Percentiles rank a stretch among this genome's conserved stretches.
These are phyloP conservation scores for Sarocladium oryzae DNA, from an alignment of 2,329 filamentous ascomycete genomes.

Conservation along the genomic window DNA sequence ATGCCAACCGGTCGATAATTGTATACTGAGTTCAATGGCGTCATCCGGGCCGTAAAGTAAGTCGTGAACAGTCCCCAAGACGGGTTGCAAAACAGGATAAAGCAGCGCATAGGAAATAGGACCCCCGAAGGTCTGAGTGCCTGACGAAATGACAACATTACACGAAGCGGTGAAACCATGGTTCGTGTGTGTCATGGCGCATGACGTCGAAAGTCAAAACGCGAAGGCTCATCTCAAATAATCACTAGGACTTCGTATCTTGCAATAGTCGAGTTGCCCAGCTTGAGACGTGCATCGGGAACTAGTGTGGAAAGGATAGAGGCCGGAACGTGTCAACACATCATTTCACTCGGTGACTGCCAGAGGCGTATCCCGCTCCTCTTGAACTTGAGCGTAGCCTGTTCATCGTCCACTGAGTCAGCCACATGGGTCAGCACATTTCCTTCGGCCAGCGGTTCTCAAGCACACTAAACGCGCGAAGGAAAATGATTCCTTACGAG, in stretches of 20 bases:
- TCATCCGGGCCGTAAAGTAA: slow-evolving; percentile 34
- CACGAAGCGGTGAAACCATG: slow-evolving; percentile 16
- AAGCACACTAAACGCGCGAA: slow-evolving; percentile 76
- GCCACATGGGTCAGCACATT: slow-evolving; percentile 65
- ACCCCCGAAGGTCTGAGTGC: slow-evolving; percentile 18
- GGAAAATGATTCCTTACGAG: slow-evolving; percentile 81
- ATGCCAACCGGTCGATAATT: slow-evolving; percentile 9
- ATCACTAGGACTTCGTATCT: neutral
- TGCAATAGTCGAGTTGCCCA: slow-evolving; percentile 5
- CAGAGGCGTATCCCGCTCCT: slow-evolving; percentile 47
- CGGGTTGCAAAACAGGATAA: slow-evolving; percentile 37
- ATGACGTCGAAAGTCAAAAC: slow-evolving; percentile 15
- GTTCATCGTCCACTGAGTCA: slow-evolving; percentile 80
- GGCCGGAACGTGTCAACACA: neutral
- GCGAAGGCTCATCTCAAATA: slow-evolving; percentile 16
- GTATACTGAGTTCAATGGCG: slow-evolving; percentile 12
- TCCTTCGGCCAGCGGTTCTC: slow-evolving; percentile 67
- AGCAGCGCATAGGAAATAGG: slow-evolving; percentile 28
- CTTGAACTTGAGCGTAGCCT: slow-evolving; percentile 80
- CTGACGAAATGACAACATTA: slow-evolving; percentile 21
- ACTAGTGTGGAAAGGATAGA: slow-evolving; percentile 10
- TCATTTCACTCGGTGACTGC: slow-evolving; percentile 17
- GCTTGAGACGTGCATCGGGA: slow-evolving; percentile 12
- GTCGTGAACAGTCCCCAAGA: slow-evolving; percentile 24
- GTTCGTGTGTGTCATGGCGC: slow-evolving; percentile 2